Evolutionary conservation across 305 asterid species (phyloP).

Genomic region (Fraxinus platypoda): DNA sequence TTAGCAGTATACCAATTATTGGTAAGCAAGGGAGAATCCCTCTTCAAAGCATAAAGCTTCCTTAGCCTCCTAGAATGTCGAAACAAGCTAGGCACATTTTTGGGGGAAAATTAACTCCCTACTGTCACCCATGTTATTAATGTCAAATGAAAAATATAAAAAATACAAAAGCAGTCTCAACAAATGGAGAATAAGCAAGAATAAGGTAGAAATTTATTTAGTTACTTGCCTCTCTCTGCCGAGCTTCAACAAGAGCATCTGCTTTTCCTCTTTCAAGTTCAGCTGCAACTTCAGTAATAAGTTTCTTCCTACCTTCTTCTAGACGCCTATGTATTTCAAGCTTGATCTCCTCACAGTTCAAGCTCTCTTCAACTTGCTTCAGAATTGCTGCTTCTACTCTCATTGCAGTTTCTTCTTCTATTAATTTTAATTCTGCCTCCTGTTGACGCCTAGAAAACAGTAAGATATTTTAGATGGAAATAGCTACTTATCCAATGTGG

Average conservation of each 20-base stretch:
- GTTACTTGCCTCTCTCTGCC: slow-evolving; percentile 66
- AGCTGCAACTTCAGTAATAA: slow-evolving; percentile 68
- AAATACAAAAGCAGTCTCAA: not conserved
- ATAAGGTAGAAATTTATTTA: slow-evolving; percentile 1
- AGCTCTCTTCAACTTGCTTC: slow-evolving; percentile 75
- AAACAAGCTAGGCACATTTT: not conserved
- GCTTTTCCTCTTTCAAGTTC: slow-evolving; percentile 86
- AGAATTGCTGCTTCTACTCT: slow-evolving; percentile 75
- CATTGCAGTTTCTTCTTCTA: slow-evolving; percentile 93
- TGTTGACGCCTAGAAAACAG: slow-evolving; percentile 71
- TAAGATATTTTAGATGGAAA: slow-evolving; percentile 32
- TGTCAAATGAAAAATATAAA: not conserved
- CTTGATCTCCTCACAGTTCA: slow-evolving; percentile 62
- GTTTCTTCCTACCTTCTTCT: slow-evolving; percentile 79
- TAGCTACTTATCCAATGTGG: slow-evolving; percentile 13
- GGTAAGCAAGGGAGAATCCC: not conserved
- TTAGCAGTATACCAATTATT: not conserved
- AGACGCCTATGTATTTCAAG: slow-evolving; percentile 60
- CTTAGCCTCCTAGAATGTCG: not conserved
- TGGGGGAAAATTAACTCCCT: not conserved
- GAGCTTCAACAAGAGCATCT: slow-evolving; percentile 64
- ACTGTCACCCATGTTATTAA: not conserved
- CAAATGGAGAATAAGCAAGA: not conserved
- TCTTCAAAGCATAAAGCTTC: not conserved
- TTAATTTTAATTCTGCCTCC: slow-evolving; percentile 82